Conservation (phyloP, 108 stramenopile species). For the Hondaea fermentalgiana region DNA sequence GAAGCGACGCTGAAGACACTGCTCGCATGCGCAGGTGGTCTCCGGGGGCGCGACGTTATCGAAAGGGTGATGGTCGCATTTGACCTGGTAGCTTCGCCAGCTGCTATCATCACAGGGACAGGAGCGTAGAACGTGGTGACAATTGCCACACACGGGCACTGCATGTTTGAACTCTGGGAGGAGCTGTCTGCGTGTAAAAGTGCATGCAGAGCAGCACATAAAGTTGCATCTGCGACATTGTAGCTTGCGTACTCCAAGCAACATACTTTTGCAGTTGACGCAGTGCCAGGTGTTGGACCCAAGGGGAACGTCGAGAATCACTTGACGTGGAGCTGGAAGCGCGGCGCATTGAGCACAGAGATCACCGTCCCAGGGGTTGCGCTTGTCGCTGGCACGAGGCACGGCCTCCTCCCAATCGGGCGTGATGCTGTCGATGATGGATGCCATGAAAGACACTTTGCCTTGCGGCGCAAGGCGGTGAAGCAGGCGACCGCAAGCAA, state of each 20-base stretch:
- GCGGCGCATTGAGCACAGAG: not conserved
- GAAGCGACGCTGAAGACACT: not conserved
- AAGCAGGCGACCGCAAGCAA: not conserved
- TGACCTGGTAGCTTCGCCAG: not conserved
- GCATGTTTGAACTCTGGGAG: not conserved
- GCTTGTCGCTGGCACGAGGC: not conserved
- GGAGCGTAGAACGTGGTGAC: not conserved
- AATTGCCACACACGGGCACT: not conserved
- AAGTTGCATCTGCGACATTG: not conserved
- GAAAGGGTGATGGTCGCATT: not conserved
- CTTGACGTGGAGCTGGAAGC: not conserved
- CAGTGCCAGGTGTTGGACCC: not conserved
- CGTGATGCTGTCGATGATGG: not conserved
- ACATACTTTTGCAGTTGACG: not conserved
- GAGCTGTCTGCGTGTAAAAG: not conserved
- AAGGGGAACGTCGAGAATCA: not conserved
- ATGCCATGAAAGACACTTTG: not conserved
- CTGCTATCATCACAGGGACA: not conserved
- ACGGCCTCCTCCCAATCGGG: constrained; percentile 4
- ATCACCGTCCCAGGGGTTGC: not conserved
- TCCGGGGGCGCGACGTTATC: not conserved
- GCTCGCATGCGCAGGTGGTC: not conserved
- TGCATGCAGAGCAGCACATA: not conserved
- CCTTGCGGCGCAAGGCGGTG: not conserved
- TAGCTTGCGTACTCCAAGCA: not conserved